These are phyloP conservation scores for Musa schizocarpa DNA, from an alignment of 176 grass and related monocot genomes.

Conservation along the genomic window DNA sequence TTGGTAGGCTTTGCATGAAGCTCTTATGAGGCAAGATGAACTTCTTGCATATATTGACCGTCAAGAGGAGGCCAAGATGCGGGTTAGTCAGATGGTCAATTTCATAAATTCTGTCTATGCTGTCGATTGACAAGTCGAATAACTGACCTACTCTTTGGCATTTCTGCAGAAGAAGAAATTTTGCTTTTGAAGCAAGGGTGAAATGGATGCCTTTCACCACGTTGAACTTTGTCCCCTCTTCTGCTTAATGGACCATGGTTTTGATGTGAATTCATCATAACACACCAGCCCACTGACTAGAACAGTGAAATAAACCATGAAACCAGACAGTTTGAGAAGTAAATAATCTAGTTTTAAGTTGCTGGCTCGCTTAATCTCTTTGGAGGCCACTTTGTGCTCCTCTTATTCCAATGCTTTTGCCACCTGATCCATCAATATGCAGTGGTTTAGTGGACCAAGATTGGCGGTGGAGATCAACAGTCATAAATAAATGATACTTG, in stretches of 20 bases:
- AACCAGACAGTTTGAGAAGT: not conserved
- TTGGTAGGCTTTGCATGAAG: constrained; percentile 71
- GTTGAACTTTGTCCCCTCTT: not conserved
- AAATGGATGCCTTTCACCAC: not conserved
- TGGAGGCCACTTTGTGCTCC: too few relatives aligned
- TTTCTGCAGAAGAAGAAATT: constrained; percentile 10
- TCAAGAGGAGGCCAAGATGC: constrained; percentile 63
- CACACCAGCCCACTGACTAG: not conserved
- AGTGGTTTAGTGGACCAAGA: too few relatives aligned
- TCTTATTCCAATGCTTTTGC: constrained; percentile 1
- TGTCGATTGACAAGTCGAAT: too few relatives aligned
- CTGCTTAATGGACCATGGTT: not conserved
- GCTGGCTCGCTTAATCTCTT: not conserved
- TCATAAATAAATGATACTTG: too few relatives aligned
- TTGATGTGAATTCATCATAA: not conserved
- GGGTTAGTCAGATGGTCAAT: constrained; percentile 35
- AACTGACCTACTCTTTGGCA: constrained; percentile 26
- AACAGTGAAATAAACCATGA: not conserved
- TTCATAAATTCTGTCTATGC: not conserved
- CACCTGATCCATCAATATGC: too few relatives aligned
- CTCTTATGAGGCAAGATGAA: constrained; percentile 93
- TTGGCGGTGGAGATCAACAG: too few relatives aligned
- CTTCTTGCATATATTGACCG: constrained; percentile 78
- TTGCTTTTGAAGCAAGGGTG: constrained; percentile 1
- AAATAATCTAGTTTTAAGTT: not conserved